Evolutionary conservation across 352 stramenopile genomes (phyloP).

Genomic region (Phytophthora sansomeana): DNA sequence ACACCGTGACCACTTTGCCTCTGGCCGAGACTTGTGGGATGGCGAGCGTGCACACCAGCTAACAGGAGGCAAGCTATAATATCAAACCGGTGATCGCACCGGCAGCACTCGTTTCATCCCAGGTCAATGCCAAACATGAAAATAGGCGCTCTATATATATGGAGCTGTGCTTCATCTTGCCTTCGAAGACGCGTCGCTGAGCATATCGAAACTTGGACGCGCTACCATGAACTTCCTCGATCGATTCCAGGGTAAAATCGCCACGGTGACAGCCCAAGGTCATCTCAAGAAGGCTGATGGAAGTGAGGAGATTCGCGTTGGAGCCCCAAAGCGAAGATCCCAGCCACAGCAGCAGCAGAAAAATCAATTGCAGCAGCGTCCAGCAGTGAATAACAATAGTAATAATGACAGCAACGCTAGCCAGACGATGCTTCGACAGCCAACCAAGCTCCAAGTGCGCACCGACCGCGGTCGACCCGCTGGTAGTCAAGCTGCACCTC

Average conservation of each 20-base stretch:
- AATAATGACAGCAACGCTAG: slow-evolving; percentile 16
- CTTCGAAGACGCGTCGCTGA: neutral
- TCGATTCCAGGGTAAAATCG: slow-evolving; percentile 86
- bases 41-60: no score
- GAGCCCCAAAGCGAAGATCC: slow-evolving; percentile 62
- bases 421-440: slow-evolving; percentile 32
- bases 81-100: no score
- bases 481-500: slow-evolving; percentile 9
- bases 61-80: no score
- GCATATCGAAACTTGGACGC: neutral
- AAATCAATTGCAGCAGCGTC: slow-evolving; percentile 7
- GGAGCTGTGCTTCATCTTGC: neutral
- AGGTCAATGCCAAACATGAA: no score
- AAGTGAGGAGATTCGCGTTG: slow-evolving; percentile 83
- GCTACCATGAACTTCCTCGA: slow-evolving; percentile 83
- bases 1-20: no score
- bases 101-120: no score
- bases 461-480: slow-evolving; percentile 6
- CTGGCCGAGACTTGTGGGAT: no score
- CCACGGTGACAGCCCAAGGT: slow-evolving; percentile 80
- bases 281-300: slow-evolving; percentile 83
- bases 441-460: slow-evolving; percentile 24
- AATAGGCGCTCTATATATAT: neutral
- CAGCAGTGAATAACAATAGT: slow-evolving; percentile 24
- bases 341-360: slow-evolving; percentile 24